phyloP scores from a whole-genome alignment of 106 monocot species.

The Hemerocallis citrina region DNA sequence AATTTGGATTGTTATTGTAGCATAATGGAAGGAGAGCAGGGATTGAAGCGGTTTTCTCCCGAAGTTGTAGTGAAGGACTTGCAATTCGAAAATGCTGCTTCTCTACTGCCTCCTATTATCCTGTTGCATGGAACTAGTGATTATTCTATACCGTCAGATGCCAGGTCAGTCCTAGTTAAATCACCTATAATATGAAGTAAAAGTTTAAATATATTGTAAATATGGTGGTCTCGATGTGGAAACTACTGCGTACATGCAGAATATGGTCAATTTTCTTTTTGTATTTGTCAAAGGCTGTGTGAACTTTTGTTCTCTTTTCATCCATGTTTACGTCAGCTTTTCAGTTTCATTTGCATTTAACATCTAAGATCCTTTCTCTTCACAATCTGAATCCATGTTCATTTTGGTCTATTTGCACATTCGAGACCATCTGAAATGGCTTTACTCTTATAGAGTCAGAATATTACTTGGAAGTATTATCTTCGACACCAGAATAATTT shows the following conservation, averaged over 20 bases:
- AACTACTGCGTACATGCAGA: too few species aligned
- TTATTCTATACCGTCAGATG: slow-evolving; percentile 81
- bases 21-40: slow-evolving; percentile 98
- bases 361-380: too few species aligned
- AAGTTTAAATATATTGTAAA: background rate
- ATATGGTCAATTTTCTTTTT: too few species aligned
- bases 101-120: slow-evolving; percentile 56
- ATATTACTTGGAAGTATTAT: background rate
- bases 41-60: slow-evolving; percentile 73
- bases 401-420: background rate
- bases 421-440: background rate
- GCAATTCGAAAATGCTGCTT: slow-evolving; percentile 31
- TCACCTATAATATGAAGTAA: background rate
- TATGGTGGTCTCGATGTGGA: too few species aligned
- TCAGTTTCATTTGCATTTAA: too few species aligned
- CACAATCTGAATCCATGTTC: background rate
- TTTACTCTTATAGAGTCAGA: background rate
- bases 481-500: too few species aligned
- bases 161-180: slow-evolving; percentile 47
- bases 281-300: too few species aligned
- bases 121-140: slow-evolving; percentile 89
- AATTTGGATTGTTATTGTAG: slow-evolving; percentile 26
- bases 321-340: too few species aligned
- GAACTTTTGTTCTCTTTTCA: too few species aligned
- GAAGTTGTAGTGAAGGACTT: slow-evolving; percentile 57